These are phyloP conservation scores for Ceratocystis alfenasii DNA, from an alignment of 2,329 filamentous ascomycete genomes.

Conservation along the genomic window DNA sequence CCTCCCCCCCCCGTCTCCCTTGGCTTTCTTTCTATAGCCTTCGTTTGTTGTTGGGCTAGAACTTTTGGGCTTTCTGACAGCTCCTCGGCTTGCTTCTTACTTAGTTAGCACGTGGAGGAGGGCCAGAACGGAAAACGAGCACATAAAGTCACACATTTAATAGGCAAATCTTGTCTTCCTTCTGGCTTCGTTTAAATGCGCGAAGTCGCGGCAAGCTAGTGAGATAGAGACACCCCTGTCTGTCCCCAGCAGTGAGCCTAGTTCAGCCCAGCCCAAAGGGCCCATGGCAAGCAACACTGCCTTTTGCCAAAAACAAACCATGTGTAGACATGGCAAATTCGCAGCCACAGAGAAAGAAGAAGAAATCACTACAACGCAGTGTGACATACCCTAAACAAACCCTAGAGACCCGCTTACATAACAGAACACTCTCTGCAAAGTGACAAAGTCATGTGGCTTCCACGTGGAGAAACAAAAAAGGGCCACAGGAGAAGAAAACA, in stretches of 20 bases:
- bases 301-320: background rate
- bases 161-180: no score
- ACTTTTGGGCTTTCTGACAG: slow-evolving; percentile 1
- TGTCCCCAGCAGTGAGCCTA: background rate
- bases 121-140: background rate
- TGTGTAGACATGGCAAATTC: background rate
- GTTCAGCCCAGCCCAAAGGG: slow-evolving; percentile 4
- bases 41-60: background rate
- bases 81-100: background rate
- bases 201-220: background rate
- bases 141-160: background rate
- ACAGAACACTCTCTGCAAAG: background rate
- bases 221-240: background rate
- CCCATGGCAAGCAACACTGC: background rate
- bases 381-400: background rate
- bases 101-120: slow-evolving; percentile 8
- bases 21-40: background rate
- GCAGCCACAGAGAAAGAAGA: background rate
- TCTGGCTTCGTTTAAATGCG: background rate
- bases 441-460: background rate
- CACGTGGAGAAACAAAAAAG: background rate
- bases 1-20: background rate
- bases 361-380: background rate
- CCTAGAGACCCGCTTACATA: background rate
- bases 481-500: background rate